Conservation (phyloP, 768 basidiomycete species). For the Auriculariales sp. region DNA sequence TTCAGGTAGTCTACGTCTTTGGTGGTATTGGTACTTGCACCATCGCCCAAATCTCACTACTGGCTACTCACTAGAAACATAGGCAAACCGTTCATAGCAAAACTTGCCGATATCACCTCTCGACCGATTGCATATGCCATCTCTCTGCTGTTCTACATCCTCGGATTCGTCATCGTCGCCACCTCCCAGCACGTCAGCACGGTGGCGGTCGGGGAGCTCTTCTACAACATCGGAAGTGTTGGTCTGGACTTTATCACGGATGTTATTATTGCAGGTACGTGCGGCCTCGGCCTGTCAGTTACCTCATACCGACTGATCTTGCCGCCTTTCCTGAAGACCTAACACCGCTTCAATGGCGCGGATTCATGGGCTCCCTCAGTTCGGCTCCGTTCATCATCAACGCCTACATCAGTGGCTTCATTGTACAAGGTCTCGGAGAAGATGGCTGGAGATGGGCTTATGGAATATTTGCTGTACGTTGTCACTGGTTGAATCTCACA, state of each 20-base stretch:
- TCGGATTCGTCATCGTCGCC: constrained; percentile 25
- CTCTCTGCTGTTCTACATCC: constrained; percentile 23
- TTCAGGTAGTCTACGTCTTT: neutral
- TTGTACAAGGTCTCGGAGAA: neutral
- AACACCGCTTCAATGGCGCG: constrained; percentile 15
- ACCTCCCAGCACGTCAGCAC: constrained; percentile 13
- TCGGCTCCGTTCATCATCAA: neutral
- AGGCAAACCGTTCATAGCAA: constrained; percentile 37
- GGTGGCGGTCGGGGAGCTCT: constrained; percentile 13
- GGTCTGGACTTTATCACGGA: constrained; percentile 4
- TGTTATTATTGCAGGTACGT: constrained; percentile 16
- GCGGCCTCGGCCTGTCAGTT: no score
- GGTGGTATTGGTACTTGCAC: neutral
- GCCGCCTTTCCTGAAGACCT: no score
- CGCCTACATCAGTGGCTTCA: neutral
- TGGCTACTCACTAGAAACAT: constrained; percentile 19
- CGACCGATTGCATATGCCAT: constrained; percentile 30
- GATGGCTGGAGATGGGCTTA: neutral
- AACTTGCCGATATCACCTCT: constrained; percentile 36
- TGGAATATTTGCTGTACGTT: constrained; percentile 4
- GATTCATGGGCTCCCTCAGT: constrained; percentile 4
- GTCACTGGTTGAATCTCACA: no score
- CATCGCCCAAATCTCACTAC: neutral
- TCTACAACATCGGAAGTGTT: constrained; percentile 3
- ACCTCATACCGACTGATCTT: no score